These are phyloP conservation scores for Exophiala sideris DNA, from an alignment of 2,329 filamentous ascomycete genomes.

Conservation along the genomic window DNA sequence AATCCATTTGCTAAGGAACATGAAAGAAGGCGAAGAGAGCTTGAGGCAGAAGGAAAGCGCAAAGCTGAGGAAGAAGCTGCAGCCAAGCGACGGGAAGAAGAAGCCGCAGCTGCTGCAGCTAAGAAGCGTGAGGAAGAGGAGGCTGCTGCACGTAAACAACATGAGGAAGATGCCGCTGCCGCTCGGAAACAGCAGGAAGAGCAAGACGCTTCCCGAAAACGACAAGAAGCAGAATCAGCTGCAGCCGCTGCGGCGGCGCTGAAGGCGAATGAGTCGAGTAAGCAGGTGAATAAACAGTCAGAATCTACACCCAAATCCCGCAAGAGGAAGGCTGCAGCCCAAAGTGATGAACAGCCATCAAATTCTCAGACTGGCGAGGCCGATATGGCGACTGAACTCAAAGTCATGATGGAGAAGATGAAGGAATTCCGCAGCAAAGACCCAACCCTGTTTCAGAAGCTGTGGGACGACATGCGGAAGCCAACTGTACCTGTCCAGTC, in stretches of 20 bases:
- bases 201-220: neutral
- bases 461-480: constrained; percentile 55
- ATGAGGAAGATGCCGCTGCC: constrained; percentile 1
- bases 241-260: neutral
- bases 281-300: constrained; percentile 1
- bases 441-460: constrained; percentile 51
- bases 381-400: constrained; percentile 51
- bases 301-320: constrained; percentile 7
- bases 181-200: constrained; percentile 1
- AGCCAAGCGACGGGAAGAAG: constrained; percentile 26
- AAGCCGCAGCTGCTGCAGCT: neutral
- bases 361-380: constrained; percentile 22
- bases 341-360: neutral
- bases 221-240: neutral
- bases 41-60: constrained; percentile 32
- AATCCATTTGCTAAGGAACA: constrained; percentile 52
- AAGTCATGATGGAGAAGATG: constrained; percentile 57
- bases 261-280: neutral
- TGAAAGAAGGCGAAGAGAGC: constrained; percentile 39
- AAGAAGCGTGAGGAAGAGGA: constrained; percentile 18
- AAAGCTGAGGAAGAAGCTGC: constrained; percentile 14
- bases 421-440: constrained; percentile 55
- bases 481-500: constrained; percentile 25
- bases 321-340: neutral
- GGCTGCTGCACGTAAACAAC: constrained; percentile 1